Evolutionary conservation across 306 rosid genomes (phyloP).

Genomic region (Casuarina glauca): DNA sequence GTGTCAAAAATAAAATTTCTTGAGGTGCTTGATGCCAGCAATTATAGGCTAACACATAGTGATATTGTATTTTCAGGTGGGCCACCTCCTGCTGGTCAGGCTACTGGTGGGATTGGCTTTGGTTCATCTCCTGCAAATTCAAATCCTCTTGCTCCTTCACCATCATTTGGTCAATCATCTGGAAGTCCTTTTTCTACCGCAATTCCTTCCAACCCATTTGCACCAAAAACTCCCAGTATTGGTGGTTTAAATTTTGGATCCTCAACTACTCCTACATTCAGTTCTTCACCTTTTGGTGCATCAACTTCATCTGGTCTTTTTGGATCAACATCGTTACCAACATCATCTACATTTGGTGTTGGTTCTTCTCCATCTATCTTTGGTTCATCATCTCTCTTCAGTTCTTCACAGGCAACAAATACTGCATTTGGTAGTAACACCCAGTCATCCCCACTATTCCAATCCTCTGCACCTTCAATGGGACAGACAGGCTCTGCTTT

Average conservation of each 20-base stretch:
- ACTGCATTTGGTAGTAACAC: constrained; percentile 57
- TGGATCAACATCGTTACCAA: constrained; percentile 34
- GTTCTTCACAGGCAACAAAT: constrained; percentile 46
- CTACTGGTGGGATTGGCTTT: constrained; percentile 56
- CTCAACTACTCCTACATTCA: constrained; percentile 52
- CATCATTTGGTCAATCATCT: constrained; percentile 61
- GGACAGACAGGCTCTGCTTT: constrained; percentile 51
- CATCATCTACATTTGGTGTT: constrained; percentile 58
- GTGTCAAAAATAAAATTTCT: constrained; percentile 1
- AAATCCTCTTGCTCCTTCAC: constrained; percentile 52
- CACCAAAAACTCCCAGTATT: constrained; percentile 57
- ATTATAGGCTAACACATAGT: constrained; percentile 8
- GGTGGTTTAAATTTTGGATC: constrained; percentile 50
- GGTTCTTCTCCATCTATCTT: constrained; percentile 43
- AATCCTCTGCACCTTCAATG: constrained; percentile 46
- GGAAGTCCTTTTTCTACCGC: constrained; percentile 60
- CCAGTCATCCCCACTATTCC: constrained; percentile 57
- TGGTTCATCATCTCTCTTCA: constrained; percentile 49
- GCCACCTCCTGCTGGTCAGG: constrained; percentile 61
- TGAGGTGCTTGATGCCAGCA: neutral
- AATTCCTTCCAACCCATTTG: constrained; percentile 62
- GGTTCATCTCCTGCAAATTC: constrained; percentile 51
- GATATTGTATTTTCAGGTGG: constrained; percentile 64
- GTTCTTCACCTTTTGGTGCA: constrained; percentile 57
- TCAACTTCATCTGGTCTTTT: constrained; percentile 54